phyloP scores from a whole-genome alignment of 257 asterid genomes.

The Solanum lignicaule region DNA sequence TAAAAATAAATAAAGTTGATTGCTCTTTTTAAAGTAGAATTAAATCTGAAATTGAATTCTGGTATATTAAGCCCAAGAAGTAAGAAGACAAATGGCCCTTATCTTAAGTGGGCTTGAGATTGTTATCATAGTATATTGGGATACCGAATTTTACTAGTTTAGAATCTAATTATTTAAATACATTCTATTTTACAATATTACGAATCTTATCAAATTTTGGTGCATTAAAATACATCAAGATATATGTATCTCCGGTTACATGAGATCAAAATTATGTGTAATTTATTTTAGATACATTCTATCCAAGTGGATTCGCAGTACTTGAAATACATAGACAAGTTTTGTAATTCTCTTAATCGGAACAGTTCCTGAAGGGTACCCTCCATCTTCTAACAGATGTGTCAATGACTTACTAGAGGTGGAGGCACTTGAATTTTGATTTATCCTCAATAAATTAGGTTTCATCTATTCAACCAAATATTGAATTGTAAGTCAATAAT shows the following conservation, averaged over 20 bases:
- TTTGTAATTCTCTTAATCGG: not conserved
- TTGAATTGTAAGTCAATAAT: not conserved
- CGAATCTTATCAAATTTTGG: too few species aligned
- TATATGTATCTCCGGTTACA: not conserved
- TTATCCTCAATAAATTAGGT: not conserved
- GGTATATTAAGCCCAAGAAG: not conserved
- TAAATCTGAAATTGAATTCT: not conserved
- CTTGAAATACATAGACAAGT: rapidly evolving
- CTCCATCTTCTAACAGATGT: not conserved
- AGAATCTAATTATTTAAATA: too few species aligned
- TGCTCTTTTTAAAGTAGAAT: not conserved
- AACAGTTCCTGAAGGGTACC: not conserved
- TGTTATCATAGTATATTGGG: not conserved
- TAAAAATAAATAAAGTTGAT: not conserved
- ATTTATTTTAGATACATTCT: too few species aligned
- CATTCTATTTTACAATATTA: rapidly evolving
- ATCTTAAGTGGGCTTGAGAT: not conserved
- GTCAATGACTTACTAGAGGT: not conserved
- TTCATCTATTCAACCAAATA: not conserved
- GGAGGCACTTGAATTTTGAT: not conserved
- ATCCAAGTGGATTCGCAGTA: too few species aligned
- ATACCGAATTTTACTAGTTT: too few species aligned
- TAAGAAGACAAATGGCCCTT: not conserved
- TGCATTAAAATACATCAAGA: not conserved
- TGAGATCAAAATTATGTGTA: too few species aligned